Evolutionary conservation across 2,329 filamentous ascomycete genomes (phyloP), one percentile per base, ranked within the genome.

Genomic region (Pseudogymnoascus sp.): DNA sequence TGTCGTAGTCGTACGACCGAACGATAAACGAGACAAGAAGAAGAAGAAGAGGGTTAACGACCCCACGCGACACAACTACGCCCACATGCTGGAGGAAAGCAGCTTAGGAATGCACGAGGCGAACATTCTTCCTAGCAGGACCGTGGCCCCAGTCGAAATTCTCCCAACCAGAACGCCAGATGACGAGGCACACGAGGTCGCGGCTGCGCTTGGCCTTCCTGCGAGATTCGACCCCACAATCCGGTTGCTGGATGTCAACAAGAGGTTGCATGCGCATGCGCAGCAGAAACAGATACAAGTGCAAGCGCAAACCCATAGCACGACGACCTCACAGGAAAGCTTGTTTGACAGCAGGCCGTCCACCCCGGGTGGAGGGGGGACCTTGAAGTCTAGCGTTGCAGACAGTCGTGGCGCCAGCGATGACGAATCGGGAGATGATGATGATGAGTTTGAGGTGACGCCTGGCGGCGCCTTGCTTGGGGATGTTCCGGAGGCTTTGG

Each of bases 1-100:
- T 0, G 88, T 90, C 13, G 88, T 90, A 59, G 88, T 91, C 42
- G 88, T 90, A 1, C 82, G 88, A 4, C 87, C 88, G 19, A 84
- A 84, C 7, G 83, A 83, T 17, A 89, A 89, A 75, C 82, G 88
- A 15, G 81, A 88, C 70, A 88, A 88, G 74, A 89, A 88, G 74
- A 89, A 89, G 73, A 80, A 80, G 68, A 90, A 90, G 74, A 82
- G 88, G 62, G 80, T 83, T 60, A 81, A 83, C 50, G 86, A 90
- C 68, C 86, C 87, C 9, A 78, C 77, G 21, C 77, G 88, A 61
- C 81, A 82, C 65, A 82, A 83, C 53, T 90, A 90, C 72, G 81
- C 83, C 65, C 83, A 87, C 56, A 84, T 90, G 63, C 74, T 90
- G 35, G 82, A 84, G 68, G 81, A 86, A 70, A 86, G 82, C 59